Base-by-base conservation (phyloP, 116 monocot species). In the Posidonia oceanica region DNA sequence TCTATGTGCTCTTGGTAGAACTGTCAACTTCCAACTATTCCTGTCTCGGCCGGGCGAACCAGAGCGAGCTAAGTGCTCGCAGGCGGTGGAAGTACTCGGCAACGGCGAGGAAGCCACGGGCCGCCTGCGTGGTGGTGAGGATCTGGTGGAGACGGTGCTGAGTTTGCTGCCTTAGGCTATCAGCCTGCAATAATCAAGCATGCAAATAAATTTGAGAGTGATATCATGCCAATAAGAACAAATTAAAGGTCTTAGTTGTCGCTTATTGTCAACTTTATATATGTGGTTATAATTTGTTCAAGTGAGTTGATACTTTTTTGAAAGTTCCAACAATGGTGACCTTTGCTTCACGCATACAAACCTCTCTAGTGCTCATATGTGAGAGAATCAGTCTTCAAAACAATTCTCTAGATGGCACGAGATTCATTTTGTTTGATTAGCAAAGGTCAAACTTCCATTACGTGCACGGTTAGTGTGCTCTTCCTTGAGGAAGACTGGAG, bases 51-150 rank as follows among this genome's bases (percentile, higher is more conserved):
- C 92, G 86, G 21, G 85, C 74, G 36, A 82, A 60, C 92, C 92
- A 93, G 44, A 93, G 84, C 41, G 82, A 88, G 73, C 92, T 93
- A 37, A 93, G 69, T 2, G 92, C 82, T n/a, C 88, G 80, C 54
- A 93, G 86, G 20, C 88, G 92, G 61, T 93, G 88, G 77, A 84
- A 93, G 80, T 93, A 84, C 54, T 93, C 92, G 38, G 78, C 78
- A 2, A 93, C 72, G 57, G 84, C 82, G 6, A 93, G 68, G 75
- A 86, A 79, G 76, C 88, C 86, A 22, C 78, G 75, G 2, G 88
- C 88, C 16, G 75, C 69, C 63, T 93, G 92, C 4, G 80, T 75
- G 0, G 79, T 78, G 13, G 86, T 82, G 48, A 93, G 69, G 48
- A 86, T 67, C 65, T 88, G 86, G 71, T 81, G 78, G 5, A 93